These are phyloP conservation scores for Pseudoturritis turrita DNA, from an alignment of 345 rosid species.

Conservation along the genomic window DNA sequence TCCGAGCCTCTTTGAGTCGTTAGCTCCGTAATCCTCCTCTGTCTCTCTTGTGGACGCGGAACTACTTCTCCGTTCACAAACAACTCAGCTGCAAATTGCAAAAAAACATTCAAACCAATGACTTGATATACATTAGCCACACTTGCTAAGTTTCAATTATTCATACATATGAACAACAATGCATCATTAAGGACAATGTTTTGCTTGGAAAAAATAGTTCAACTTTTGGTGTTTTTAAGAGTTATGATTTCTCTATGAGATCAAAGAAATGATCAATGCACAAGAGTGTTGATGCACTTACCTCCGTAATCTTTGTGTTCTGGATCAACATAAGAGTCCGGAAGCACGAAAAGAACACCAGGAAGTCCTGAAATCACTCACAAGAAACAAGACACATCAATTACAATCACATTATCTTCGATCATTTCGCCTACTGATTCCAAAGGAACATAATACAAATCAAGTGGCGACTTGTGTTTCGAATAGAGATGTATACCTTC, in stretches of 20 bases:
- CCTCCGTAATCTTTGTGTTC: constrained; percentile 92
- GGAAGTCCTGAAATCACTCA: constrained; percentile 36
- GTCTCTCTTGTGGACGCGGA: constrained; percentile 86
- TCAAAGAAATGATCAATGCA: neutral
- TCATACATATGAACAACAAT: neutral
- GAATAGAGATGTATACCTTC: constrained; percentile 48
- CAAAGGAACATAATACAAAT: neutral
- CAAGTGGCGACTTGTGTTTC: neutral
- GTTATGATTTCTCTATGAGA: neutral
- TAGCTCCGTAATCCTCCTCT: constrained; percentile 70
- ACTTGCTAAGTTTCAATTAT: neutral
- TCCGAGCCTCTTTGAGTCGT: constrained; percentile 81
- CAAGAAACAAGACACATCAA: neutral
- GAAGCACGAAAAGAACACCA: constrained; percentile 88
- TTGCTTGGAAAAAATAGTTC: neutral
- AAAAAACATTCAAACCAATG: neutral
- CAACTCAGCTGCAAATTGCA: constrained; percentile 68
- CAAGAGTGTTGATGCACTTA: constrained; percentile 25
- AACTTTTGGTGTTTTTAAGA: neutral
- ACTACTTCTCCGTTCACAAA: constrained; percentile 90
- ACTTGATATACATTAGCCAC: neutral
- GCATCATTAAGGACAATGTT: neutral
- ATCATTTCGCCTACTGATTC: neutral
- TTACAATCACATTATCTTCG: neutral
- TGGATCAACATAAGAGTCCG: constrained; percentile 87